A percentile compares a stretch with the other conserved stretches of the same genome.
These are phyloP conservation scores for Gyromitra esculenta DNA, from an alignment of 2,329 filamentous ascomycete species.

Conservation along the genomic window DNA sequence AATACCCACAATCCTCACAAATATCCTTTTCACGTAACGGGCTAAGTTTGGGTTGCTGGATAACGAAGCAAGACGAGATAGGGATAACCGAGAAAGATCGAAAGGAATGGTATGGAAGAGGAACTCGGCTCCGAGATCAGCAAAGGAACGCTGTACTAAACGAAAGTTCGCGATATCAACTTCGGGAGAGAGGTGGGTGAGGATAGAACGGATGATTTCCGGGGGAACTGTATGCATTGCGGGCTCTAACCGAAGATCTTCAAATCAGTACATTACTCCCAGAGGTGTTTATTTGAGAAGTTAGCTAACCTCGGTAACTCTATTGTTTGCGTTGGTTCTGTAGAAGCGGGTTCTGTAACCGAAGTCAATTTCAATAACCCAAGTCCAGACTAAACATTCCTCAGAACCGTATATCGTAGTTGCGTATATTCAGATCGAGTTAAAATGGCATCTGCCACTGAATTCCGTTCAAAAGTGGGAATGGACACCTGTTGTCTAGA, in stretches of 20 bases:
- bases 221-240: neutral
- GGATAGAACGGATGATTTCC: constrained; percentile 5
- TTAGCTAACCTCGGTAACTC: no score
- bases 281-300: no score
- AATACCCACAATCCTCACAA: neutral
- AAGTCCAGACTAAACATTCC: no score
- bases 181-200: neutral
- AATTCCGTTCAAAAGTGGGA: no score
- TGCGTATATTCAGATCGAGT: no score
- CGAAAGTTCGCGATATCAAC: constrained; percentile 12
- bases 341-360: no score
- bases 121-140: constrained; percentile 14
- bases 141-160: constrained; percentile 18
- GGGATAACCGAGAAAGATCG: neutral
- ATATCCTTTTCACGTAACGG: neutral
- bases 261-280: neutral
- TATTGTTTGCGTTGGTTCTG: no score
- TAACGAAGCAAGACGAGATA: neutral
- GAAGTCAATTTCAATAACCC: no score
- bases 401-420: no score
- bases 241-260: neutral
- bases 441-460: no score
- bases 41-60: neutral
- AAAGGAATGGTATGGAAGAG: neutral
- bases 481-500: no score